Percentiles rank a stretch among this genome's conserved stretches.
Evolutionary conservation across 768 basidiomycete species (phyloP).

Genomic region (Lactarius quietus): DNA sequence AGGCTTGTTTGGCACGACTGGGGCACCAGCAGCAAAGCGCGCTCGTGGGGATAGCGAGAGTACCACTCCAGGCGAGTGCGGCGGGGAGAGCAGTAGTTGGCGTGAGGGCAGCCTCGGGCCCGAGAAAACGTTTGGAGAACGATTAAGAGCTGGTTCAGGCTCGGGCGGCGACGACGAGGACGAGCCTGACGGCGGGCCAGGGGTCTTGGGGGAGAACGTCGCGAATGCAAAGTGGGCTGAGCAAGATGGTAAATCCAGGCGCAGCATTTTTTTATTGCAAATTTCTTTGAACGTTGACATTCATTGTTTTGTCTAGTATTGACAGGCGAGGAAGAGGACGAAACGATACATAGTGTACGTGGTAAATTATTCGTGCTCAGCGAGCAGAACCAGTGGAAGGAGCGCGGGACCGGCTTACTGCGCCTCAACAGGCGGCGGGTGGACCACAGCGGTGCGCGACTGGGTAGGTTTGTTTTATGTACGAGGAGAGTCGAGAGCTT

Average conservation of each 20-base stretch:
- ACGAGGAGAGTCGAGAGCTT: neutral
- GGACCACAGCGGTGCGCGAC: conserved; percentile 66
- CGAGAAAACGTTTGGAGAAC: conserved; percentile 53
- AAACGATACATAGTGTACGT: conserved; percentile 70
- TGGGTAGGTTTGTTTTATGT: conserved; percentile 42
- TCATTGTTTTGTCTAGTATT: conserved; percentile 43
- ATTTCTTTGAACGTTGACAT: neutral
- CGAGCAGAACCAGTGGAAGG: conserved; percentile 64
- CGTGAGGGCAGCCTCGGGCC: conserved; percentile 7
- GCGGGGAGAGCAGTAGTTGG: conserved; percentile 26
- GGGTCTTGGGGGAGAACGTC: conserved; percentile 47
- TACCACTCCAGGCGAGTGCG: conserved; percentile 16
- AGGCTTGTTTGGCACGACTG: conserved; percentile 37
- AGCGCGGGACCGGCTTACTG: conserved; percentile 68
- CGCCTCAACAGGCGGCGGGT: conserved; percentile 62
- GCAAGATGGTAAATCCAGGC: conserved; percentile 54
- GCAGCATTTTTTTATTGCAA: neutral
- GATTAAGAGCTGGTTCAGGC: conserved; percentile 48
- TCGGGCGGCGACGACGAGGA: conserved; percentile 54
- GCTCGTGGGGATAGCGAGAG: conserved; percentile 37
- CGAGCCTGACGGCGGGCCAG: conserved; percentile 29
- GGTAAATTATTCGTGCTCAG: conserved; percentile 69
- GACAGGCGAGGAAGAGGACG: conserved; percentile 82
- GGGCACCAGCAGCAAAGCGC: conserved; percentile 51
- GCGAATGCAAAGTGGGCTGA: conserved; percentile 51